Evolutionary conservation across 2,329 filamentous ascomycete genomes (phyloP), one percentile per base, ranked within the genome.

Genomic region (Microcera coccophila): DNA sequence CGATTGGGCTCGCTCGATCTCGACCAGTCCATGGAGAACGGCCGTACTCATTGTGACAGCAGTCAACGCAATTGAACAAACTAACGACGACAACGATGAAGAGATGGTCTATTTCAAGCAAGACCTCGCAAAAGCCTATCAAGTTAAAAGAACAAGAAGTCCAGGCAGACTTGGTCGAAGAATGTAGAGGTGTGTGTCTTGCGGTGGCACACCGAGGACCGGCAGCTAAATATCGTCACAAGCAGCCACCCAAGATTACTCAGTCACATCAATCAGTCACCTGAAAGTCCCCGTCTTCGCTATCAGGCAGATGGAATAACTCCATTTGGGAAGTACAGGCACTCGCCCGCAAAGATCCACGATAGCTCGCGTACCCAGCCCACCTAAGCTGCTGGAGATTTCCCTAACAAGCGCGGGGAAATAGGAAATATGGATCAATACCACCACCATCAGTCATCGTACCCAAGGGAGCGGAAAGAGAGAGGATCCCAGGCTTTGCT

Each of bases 11-110:
- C 18, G 16, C n/a, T 35, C 33, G 33, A 68, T 59, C 38, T 62
- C 52, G 39, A 63, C 57, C 7, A 69, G 54, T 22, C 56, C 55
- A n/a, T 52, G 54, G 24, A 69, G 44, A 37, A 65, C 54, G 4
- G 59, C 46, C 3, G 63, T 52, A 16, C 67, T 62, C 66, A 68
- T 68, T n/a, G 38, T 54, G 33, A 43, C 17, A 16, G 47, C 17
- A 8, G 15, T 28, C 9, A 28, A 9, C 9, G 24, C 24, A 28
- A 19, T 33, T 17, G 18, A 31, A 5, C n/a, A 16, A 28, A 38
- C 29, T 10, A 49, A 38, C 18, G 11, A 31, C 9, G 24, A 9
- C 24, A 28, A 32, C 15, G 29, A 15, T 7, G 22, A 26, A 12
- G 22, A 26, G 12, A 48, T 41, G 42, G 14, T 20, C 22, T 20